Evolutionary conservation across 371 early-diverging fungal species (phyloP).

Genomic region (Saksenaea oblongispora): DNA sequence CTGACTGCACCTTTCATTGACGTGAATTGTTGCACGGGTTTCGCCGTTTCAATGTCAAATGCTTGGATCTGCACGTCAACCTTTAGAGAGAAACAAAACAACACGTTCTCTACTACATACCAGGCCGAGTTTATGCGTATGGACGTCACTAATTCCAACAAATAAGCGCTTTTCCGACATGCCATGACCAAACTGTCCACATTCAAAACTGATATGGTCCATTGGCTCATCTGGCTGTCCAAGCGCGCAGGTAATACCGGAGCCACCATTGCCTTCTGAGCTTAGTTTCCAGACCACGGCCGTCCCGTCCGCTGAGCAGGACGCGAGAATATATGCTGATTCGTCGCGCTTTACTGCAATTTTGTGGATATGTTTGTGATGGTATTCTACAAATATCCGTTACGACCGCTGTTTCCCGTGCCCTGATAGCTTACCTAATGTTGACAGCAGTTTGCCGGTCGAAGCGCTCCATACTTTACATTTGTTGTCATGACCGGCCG

Average conservation of each 20-base stretch:
- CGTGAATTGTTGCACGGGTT: conserved; percentile 7
- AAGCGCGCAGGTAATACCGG: conserved; percentile 30
- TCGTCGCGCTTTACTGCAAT: conserved; percentile 12
- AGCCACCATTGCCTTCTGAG: conserved; percentile 25
- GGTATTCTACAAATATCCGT: conserved; percentile 7
- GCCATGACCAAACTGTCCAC: conserved; percentile 38
- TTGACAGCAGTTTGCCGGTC: conserved; percentile 29
- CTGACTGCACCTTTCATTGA: conserved; percentile 33
- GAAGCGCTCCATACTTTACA: conserved; percentile 33
- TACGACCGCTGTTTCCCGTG: too few species aligned
- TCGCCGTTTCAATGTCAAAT: conserved; percentile 22
- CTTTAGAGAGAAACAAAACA: not conserved
- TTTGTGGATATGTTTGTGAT: conserved; percentile 13
- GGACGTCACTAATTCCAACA: conserved; percentile 24
- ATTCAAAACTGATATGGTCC: conserved; percentile 24
- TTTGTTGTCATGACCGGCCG: conserved; percentile 33
- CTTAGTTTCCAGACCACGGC: conserved; percentile 39
- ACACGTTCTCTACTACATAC: conserved; percentile 9
- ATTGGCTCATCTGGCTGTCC: conserved; percentile 6
- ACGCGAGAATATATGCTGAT: conserved; percentile 29
- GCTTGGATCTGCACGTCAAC: conserved; percentile 24
- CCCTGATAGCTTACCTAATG: conserved; percentile 22
- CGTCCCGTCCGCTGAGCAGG: conserved; percentile 38
- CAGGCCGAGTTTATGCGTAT: conserved; percentile 22
- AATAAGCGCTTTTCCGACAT: conserved; percentile 23